Percentiles rank a stretch among this genome's conserved stretches.
Conservation (phyloP, 345 rosid species). For the Arabis hirsuta region DNA sequence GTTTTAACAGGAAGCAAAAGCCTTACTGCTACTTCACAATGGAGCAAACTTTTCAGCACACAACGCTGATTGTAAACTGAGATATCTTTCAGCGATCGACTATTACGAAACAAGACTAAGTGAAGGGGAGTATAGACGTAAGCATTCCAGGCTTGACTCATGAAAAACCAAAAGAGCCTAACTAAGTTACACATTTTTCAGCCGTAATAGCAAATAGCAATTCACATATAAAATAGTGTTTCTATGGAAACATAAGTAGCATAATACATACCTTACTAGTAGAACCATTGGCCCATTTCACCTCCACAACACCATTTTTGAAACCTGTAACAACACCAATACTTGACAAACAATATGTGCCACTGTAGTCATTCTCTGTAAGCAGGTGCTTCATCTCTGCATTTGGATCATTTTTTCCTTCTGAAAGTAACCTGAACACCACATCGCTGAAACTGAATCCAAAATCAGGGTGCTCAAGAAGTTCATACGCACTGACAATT, state of each 20-base stretch:
- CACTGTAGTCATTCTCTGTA: constrained; percentile 43
- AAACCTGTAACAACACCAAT: constrained; percentile 79
- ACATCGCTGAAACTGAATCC: constrained; percentile 71
- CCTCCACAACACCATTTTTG: constrained; percentile 70
- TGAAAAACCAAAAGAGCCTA: background rate
- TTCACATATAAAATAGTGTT: background rate
- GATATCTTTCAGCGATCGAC: background rate
- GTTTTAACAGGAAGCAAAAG: constrained; percentile 9
- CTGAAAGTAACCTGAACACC: constrained; percentile 55
- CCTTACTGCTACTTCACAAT: background rate
- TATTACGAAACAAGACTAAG: constrained; percentile 11
- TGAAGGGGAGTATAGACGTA: constrained; percentile 3
- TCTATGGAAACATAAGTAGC: constrained; percentile 4
- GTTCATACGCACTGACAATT: constrained; percentile 80
- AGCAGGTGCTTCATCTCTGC: constrained; percentile 36
- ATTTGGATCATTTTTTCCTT: constrained; percentile 26
- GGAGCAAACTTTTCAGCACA: background rate
- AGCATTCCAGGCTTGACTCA: constrained; percentile 12
- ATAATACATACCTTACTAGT: constrained; percentile 59
- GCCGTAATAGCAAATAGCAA: background rate
- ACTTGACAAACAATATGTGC: constrained; percentile 49
- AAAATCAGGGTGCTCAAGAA: constrained; percentile 84
- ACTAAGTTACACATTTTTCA: constrained; percentile 4
- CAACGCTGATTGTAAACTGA: background rate
- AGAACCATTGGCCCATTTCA: constrained; percentile 80